Base-by-base conservation (phyloP, 371 early-diverging fungal genomes). In the Mortierella sp. region DNA sequence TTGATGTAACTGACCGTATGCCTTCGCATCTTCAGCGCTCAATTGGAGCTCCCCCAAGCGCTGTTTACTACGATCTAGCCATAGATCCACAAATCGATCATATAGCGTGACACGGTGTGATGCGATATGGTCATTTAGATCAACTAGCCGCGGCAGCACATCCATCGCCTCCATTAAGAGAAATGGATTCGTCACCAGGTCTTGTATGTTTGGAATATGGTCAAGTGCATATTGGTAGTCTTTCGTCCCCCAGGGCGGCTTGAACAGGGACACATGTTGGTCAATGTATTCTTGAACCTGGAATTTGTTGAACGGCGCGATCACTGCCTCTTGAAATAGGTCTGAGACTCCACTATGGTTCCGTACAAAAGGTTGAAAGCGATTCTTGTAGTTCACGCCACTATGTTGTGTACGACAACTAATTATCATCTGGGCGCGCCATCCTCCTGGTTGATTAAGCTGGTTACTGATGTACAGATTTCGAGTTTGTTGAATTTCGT, bases 341-440 rank as follows among this genome's bases (percentile, higher is more conserved):
- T 22, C 15, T 8, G 26, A 7, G 2, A 10, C 6, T 23, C 12
- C n/a, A 23, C 43, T 5, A 13, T 23, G 5, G 22, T 40, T 51
- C 26, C 45, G 29, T 13, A 15, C 45, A 4, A 19, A 9, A 1
- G 68, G 68, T 19, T 68, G 34, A 43, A 68, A 68, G 10, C 7
- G 61, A 51, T 34, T 4, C 13, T 35, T 60, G 31, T 68, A 68
- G 17, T 61, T 31, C 17, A 26, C 6, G 10, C 54, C 54, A 28
- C 51, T 13, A 47, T 60, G 53, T 2, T 60, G 40, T 34, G 53
- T 60, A 10, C 68, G 60, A 54, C 68, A 61, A 35, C 66, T n/a
- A n/a, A n/a, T n/a, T n/a, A n/a, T n/a, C n/a, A n/a, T n/a, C n/a
- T n/a, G n/a, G n/a, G n/a, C n/a, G 56, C 32, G 58, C 34, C n/a